Percentiles rank a stretch among this genome's conserved stretches.
Evolutionary conservation across 169 alveolate genomes (phyloP).

Genomic region (Fabrea salina): DNA sequence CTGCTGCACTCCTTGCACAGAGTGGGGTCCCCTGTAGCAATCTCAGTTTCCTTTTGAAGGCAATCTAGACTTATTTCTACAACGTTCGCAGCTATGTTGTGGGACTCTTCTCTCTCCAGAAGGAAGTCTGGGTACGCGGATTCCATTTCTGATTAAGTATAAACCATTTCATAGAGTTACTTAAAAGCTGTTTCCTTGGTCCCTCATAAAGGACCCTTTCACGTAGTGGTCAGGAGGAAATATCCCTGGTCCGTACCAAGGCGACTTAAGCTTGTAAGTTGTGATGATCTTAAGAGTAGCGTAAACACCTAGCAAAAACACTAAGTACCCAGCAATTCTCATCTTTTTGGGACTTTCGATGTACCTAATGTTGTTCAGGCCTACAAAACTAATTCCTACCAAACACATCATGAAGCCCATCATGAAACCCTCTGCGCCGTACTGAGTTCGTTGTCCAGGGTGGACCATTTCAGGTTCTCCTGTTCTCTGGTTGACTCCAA

Average conservation of each 20-base stretch:
- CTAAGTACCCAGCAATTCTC: conserved; percentile 30
- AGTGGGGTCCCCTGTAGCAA: conserved; percentile 33
- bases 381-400: conserved; percentile 34
- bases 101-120: too few relatives aligned
- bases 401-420: conserved; percentile 23
- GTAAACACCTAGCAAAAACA: conserved; percentile 16
- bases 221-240: conserved; percentile 61
- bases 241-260: conserved; percentile 62
- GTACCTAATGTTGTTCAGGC: neutral
- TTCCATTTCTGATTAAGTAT: neutral
- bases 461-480: conserved; percentile 36
- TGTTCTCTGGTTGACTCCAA: conserved; percentile 9
- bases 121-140: too few relatives aligned
- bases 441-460: conserved; percentile 44
- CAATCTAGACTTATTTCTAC: neutral
- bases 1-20: neutral
- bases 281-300: neutral
- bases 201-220: conserved; percentile 49
- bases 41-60: neutral
- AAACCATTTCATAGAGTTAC: neutral
- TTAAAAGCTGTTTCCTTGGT: conserved; percentile 59
- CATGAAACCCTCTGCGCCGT: conserved; percentile 43
- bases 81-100: too few relatives aligned
- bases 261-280: conserved; percentile 34
- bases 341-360: conserved; percentile 22